Percentiles rank a stretch among this genome's conserved stretches.
Evolutionary conservation across 441 rosid species (phyloP).

Genomic region (Geranium incanum): DNA sequence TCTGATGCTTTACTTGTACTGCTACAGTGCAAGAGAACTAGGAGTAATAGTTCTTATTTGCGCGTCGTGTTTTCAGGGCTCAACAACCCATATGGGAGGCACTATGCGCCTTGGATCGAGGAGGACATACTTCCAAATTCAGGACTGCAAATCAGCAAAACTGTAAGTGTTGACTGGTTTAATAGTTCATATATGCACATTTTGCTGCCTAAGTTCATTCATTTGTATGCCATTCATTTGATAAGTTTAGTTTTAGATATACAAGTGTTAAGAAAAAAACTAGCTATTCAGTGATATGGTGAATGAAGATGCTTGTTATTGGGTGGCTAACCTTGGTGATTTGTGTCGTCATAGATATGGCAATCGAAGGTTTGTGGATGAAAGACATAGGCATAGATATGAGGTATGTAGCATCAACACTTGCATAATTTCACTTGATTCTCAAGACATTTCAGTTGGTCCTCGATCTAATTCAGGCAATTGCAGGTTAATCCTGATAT

Average conservation of each 20-base stretch:
- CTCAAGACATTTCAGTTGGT: neutral
- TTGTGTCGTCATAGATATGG: constrained; percentile 36
- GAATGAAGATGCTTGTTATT: no score
- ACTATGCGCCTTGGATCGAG: constrained; percentile 73
- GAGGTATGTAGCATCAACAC: constrained; percentile 36
- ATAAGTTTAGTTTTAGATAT: neutral
- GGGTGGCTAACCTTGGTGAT: neutral
- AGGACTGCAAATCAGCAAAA: constrained; percentile 48
- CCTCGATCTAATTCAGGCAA: neutral
- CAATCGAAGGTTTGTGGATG: constrained; percentile 38
- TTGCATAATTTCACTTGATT: neutral
- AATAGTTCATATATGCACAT: neutral
- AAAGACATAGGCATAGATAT: constrained; percentile 65
- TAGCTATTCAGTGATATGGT: no score
- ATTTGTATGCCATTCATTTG: neutral
- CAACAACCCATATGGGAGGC: constrained; percentile 64
- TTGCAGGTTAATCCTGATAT: constrained; percentile 59
- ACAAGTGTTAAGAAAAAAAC: no score
- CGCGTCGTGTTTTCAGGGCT: constrained; percentile 32
- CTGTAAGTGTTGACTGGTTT: constrained; percentile 33
- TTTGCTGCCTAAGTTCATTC: neutral
- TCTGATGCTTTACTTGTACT: constrained; percentile 1
- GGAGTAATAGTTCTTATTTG: no score
- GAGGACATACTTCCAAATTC: constrained; percentile 41
- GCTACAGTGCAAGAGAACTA: neutral